Conservation (phyloP, 1,284 basidiomycete species). For the Trametes hirsuta region DNA sequence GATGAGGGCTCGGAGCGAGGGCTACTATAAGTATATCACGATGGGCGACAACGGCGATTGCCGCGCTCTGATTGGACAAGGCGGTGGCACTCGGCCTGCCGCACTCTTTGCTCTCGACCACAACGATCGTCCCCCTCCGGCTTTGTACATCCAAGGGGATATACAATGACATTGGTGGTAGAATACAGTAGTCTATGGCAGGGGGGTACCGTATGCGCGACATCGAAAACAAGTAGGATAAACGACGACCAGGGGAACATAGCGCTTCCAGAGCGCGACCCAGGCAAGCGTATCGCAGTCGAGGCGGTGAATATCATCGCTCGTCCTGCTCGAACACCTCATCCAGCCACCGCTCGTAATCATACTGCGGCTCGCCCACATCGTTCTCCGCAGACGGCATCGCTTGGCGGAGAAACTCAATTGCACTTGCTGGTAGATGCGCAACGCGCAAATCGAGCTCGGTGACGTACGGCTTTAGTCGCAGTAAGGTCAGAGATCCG, state of each 20-base stretch:
- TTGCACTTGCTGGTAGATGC: conserved; percentile 77
- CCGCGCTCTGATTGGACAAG: conserved; percentile 33
- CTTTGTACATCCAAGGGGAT: not conserved
- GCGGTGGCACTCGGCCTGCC: conserved; percentile 18
- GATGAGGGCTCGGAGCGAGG: conserved; percentile 13
- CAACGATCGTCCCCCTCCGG: conserved; percentile 3
- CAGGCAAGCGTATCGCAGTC: conserved; percentile 1
- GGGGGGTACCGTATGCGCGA: conserved; percentile 3
- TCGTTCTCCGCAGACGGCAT: conserved; percentile 63
- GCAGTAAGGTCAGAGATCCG: conserved; percentile 12
- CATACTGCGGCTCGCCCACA: conserved; percentile 68
- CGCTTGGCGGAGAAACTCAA: conserved; percentile 83
- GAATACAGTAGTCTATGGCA: conserved; percentile 23
- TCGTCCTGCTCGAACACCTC: conserved; percentile 62
- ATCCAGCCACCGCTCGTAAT: conserved; percentile 80
- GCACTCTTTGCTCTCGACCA: not conserved
- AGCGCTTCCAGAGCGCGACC: conserved; percentile 18
- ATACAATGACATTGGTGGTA: conserved; percentile 8
- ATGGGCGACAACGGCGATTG: conserved; percentile 37
- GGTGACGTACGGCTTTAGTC: conserved; percentile 82
- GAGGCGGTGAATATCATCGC: conserved; percentile 14
- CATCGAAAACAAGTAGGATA: not conserved
- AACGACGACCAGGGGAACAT: not conserved
- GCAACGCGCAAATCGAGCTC: conserved; percentile 91
- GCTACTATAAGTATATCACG: conserved; percentile 32